Conservation (phyloP, 2,329 filamentous ascomycete species). For the Alternaria brassicicola region DNA sequence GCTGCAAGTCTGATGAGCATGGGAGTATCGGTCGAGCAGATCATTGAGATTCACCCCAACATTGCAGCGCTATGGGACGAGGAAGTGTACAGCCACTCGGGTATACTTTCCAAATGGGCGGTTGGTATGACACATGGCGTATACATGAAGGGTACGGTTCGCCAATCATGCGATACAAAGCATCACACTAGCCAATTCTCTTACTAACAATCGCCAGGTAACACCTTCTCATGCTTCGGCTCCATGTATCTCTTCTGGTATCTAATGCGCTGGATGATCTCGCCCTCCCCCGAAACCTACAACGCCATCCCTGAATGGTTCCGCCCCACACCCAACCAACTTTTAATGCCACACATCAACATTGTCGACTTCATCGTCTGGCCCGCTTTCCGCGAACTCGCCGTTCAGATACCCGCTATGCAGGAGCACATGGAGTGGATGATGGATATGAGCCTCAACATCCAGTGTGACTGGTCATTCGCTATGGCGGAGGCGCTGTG, state of each 20-base stretch:
- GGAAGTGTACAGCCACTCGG: constrained; percentile 21
- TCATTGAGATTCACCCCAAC: constrained; percentile 30
- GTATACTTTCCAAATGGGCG: constrained; percentile 30
- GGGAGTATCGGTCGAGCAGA: constrained; percentile 13
- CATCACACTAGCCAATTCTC: background rate
- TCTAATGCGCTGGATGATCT: constrained; percentile 36
- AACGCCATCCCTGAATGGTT: constrained; percentile 32
- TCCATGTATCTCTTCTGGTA: constrained; percentile 34
- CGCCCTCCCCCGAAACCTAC: constrained; percentile 30
- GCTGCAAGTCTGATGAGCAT: constrained; percentile 17
- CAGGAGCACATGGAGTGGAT: constrained; percentile 35
- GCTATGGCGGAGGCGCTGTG: constrained; percentile 14
- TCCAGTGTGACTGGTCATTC: constrained; percentile 29
- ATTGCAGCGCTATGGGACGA: constrained; percentile 32
- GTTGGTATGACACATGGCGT: constrained; percentile 30
- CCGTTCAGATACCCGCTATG: constrained; percentile 33
- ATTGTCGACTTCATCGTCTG: constrained; percentile 31
- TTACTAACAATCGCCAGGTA: constrained; percentile 14
- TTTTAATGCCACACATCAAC: constrained; percentile 36
- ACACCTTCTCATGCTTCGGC: constrained; percentile 33
- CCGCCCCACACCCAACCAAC: constrained; percentile 33
- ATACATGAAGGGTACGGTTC: constrained; percentile 23
- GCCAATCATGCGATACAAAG: background rate
- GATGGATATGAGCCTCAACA: constrained; percentile 26
- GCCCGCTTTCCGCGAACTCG: constrained; percentile 35